phyloP scores from a whole-genome alignment of 2,329 filamentous ascomycete genomes.

The Sarocladium strictum region DNA sequence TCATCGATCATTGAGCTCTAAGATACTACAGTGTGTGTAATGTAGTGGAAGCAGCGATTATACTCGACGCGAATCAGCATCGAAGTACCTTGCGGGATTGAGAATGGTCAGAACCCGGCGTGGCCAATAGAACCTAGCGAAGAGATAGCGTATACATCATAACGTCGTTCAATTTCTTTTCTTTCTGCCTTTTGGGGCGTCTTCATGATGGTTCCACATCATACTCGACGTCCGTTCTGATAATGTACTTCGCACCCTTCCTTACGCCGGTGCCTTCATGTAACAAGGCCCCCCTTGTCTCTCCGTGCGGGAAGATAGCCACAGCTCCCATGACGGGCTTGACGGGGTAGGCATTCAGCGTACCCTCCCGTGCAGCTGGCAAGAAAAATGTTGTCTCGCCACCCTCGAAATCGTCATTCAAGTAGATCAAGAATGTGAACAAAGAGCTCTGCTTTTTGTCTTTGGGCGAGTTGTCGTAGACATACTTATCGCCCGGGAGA shows the following conservation, averaged over 20 bases:
- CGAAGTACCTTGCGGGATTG: no score
- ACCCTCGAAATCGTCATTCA: conserved; percentile 67
- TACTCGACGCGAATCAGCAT: no score
- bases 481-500: conserved; percentile 48
- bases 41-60: no score
- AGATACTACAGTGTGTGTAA: no score
- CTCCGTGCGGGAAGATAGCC: conserved; percentile 65
- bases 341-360: conserved; percentile 63
- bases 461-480: conserved; percentile 60
- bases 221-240: conserved; percentile 65
- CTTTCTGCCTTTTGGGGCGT: not conserved
- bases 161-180: not conserved
- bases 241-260: conserved; percentile 63
- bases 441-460: conserved; percentile 58
- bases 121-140: no score
- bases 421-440: conserved; percentile 63
- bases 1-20: no score
- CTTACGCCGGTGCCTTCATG: conserved; percentile 67
- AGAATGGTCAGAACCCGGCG: no score
- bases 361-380: conserved; percentile 56
- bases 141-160: not conserved
- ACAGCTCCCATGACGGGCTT: conserved; percentile 63
- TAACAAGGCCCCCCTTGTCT: conserved; percentile 56
- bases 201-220: conserved; percentile 42
- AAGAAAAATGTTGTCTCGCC: conserved; percentile 69